Evolutionary conservation across 2,329 filamentous ascomycete genomes (phyloP), one percentile per base, ranked within the genome.

Genomic region (Sporothrix euskadiensis): DNA sequence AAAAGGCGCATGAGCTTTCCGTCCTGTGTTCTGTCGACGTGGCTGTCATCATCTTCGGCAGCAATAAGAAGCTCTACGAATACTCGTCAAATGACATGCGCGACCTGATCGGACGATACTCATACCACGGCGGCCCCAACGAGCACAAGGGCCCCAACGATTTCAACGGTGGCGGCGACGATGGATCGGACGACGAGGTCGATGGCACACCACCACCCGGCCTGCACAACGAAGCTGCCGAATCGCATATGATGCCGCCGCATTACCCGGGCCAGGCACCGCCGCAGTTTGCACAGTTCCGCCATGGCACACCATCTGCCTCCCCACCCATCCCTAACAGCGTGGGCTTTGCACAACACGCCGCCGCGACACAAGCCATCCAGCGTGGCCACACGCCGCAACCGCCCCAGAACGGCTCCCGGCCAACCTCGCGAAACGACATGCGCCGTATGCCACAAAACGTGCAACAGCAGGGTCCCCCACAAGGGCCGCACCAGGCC

Each of bases 11-110:
- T 82, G 96, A 99, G 87, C 88, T 99, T 71, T 97, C 95, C 71
- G 96, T 99, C 65, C 91, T 99, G 76, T 99, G 96, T 83, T 98
- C 94, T 54, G 96, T 99, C 81, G 96, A 99, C 82, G 96, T 99
- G 78, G 96, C 96, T 56, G 96, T 99, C 80, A 96, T 99, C 82
- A 98, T 99, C 79, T 98, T 98, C 80, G 95, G 95, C 76, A 94
- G 93, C 84, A 99, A 99, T 83, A 99, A 98, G 88, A 98, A 98
- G 85, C 88, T 99, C 35, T 98, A 98, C 83, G 94, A 99, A 83
- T 99, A 97, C 82, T 98, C 94, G 14, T 98, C 95, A 22, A 87
- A 90, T 78, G 94, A 98, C 82, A 97, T 99, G 88, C 91, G 91
- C 81, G 94, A 98, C 76, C 92, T 97, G 69, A 90, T 99, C 77